Base-by-base conservation (phyloP, 2,329 filamentous ascomycete genomes). In the Talaromyces albobiverticillius region DNA sequence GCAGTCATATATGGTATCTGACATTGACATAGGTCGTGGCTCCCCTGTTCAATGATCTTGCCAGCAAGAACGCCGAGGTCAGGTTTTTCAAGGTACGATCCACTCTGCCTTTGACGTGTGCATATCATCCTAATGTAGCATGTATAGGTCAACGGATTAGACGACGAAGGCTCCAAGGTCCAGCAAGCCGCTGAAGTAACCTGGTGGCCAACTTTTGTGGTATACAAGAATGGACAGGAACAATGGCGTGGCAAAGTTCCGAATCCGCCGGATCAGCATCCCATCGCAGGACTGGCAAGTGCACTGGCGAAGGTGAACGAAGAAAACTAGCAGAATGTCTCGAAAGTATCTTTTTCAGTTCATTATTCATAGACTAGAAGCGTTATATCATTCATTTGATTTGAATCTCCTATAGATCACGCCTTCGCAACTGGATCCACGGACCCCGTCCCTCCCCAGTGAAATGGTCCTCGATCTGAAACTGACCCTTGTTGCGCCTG, bases 181-280 rank as follows among this genome's bases (percentile, higher is more conserved):
- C 47, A 50, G 7, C 14, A 41, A 42, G 38, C 47, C 8, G 47
- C 47, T 14, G 22, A 40, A n/a, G 47, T 42, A 7, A 29, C 23
- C 2, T 50, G 47, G 47, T 50, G 36, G 47, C 47, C 47, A 13
- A 50, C 47, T 2, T 50, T 50, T 13, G 36, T 50, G 11, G 29
- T 50, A 4, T 42, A 50, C 11, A 26, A 42, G 2, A 23, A 50
- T 16, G 47, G 47, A 20, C 34, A 50, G 23, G 36, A 50, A 34
- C 23, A 50, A 22, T 50, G 47, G 47, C 47, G 36, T 26, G 47
- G 16, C 14, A 50, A 50, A 42, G 47, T 50, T 22, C 47, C 47
- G 13, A 50, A 50, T 40, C 47, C 47, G 4, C 47, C 47, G 9
- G 34, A 50, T 13, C 23, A 50, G 36, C 47, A 50, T 42, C 36